Evolutionary conservation across 2,329 filamentous ascomycete genomes (phyloP).

Genomic region (Aureobasidium sp.): DNA sequence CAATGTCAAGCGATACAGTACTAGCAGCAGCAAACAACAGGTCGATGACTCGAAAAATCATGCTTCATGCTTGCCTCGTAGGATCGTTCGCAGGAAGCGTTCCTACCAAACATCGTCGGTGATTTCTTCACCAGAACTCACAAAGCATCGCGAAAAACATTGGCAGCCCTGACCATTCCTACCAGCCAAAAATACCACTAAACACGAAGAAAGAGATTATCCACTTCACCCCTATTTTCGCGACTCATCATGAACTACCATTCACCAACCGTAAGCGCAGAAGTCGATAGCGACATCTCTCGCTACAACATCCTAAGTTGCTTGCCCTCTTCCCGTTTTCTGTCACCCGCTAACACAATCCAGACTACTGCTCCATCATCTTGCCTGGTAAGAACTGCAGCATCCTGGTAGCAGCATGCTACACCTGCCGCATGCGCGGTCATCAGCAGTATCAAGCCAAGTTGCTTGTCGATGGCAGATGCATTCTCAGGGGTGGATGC

Average conservation of each 20-base stretch:
- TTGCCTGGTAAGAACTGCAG: not conserved
- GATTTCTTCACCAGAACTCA: no score
- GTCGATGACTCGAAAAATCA: no score
- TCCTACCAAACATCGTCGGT: no score
- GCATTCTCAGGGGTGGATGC: not conserved
- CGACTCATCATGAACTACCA: not conserved
- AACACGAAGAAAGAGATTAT: not conserved
- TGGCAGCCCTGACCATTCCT: not conserved
- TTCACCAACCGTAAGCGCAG: not conserved
- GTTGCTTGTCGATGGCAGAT: not conserved
- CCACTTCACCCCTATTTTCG: no score
- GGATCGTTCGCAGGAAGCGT: no score
- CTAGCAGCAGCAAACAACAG: no score
- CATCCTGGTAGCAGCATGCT: not conserved
- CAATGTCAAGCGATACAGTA: no score
- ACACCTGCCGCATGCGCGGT: not conserved
- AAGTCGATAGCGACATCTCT: not conserved
- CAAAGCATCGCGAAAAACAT: no score
- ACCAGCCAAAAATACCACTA: not conserved
- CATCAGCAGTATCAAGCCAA: not conserved
- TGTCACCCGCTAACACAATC: not conserved
- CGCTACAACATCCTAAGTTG: not conserved
- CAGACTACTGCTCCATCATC: not conserved
- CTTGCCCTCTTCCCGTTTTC: not conserved
- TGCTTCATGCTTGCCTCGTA: no score